Evolutionary conservation across 2,329 filamentous ascomycete species (phyloP), one percentile per base, ranked within the genome.

Genomic region (Fusarium euwallaceae): DNA sequence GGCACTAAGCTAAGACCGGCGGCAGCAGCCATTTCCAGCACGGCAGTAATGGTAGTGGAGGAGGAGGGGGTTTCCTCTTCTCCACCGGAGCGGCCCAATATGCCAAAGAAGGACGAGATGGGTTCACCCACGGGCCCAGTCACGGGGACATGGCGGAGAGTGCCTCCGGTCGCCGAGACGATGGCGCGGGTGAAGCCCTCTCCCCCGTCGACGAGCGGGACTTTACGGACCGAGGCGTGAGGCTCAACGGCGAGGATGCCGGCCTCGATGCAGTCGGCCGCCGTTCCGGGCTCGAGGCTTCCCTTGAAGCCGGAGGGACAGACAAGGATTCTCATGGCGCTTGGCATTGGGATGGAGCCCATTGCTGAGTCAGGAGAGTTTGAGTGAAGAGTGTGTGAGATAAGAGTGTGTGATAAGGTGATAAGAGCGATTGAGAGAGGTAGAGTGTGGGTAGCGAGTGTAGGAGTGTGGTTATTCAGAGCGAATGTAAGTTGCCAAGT

Each of bases 301-400:
- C 88, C 87, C 68, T 89, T 89, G 82, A 89, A 89, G 3, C 87
- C 87, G 0, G 87, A 88, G 0, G 88, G 87, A 17, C 86, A 86
- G 41, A 89, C 83, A 59, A 89, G 83, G 27, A 89, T 70, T 20
- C 75, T 75, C 73, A 82, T 80, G 41, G 41, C 41, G 17, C 64
- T 70, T 58, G 70, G 56, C 17, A 20, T 63, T 58, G 70, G 56
- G 12, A 20, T 61, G 17, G 59, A 61, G 29, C 39, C 45, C 51
- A 72, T 73, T 73, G 32, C 34, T 58, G 17, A 58, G 24, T 51
- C 20, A 24, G 43, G 39, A 20, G 29, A 32, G 29, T 32, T 32
- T 32, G 17, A 58, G 36, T 29, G n/a, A 43, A 43, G 41, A 43
- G 14, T 29, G 16, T 51, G 16, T 29, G 8, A 14, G 41, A 45